Percentiles rank a stretch among this genome's conserved stretches.
These are phyloP conservation scores for Recurvomyces mirabilis DNA, from an alignment of 495 filamentous ascomycete genomes.

Conservation along the genomic window DNA sequence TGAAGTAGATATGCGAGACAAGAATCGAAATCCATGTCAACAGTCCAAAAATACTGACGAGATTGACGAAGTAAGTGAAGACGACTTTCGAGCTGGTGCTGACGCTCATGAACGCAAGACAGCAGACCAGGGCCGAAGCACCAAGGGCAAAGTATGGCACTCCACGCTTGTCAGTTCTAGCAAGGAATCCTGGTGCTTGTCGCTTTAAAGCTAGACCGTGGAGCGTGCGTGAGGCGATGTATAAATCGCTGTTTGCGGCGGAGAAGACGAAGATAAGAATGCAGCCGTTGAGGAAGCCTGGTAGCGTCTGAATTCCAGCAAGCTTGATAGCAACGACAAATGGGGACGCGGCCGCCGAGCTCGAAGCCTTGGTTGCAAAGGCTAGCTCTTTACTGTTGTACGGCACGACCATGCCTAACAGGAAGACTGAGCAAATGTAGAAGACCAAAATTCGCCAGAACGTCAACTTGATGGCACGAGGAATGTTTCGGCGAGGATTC, in stretches of 20 bases:
- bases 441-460: constrained; percentile 83
- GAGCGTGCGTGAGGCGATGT: constrained; percentile 62
- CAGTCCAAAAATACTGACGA: constrained; percentile 34
- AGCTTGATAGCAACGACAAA: constrained; percentile 53
- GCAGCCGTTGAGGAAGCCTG: constrained; percentile 63
- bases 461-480: constrained; percentile 63
- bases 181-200: constrained; percentile 51
- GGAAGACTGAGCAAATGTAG: constrained; percentile 46
- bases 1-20: constrained; percentile 64
- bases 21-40: constrained; percentile 45
- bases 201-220: constrained; percentile 55
- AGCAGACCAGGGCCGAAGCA: constrained; percentile 41
- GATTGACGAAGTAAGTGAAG: constrained; percentile 32
- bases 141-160: constrained; percentile 51
- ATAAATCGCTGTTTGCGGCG: constrained; percentile 66
- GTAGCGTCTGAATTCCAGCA: constrained; percentile 54
- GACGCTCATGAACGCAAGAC: constrained; percentile 51
- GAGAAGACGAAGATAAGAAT: constrained; percentile 58
- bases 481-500: constrained; percentile 65
- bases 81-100: constrained; percentile 37
- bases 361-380: constrained; percentile 44
- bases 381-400: constrained; percentile 26
- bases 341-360: constrained; percentile 54
- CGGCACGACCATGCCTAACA: constrained; percentile 46
- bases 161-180: constrained; percentile 45